These are phyloP conservation scores for Crithidia thermophila DNA, from an alignment of 208 protist genomes.

Conservation along the genomic window DNA sequence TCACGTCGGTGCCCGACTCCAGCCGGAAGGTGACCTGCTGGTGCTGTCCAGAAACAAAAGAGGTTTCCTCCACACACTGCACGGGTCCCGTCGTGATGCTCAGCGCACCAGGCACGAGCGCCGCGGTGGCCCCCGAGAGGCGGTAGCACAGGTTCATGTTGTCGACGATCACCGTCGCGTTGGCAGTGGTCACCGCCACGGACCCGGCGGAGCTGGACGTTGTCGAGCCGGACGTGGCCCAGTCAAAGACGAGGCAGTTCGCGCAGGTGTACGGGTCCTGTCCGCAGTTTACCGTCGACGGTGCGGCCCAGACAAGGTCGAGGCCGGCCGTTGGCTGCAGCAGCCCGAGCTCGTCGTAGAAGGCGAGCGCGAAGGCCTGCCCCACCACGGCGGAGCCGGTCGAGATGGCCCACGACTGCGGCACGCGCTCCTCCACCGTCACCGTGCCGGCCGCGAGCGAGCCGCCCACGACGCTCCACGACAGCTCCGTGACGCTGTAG, in stretches of 20 bases:
- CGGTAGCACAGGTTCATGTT: slow-evolving; percentile 82
- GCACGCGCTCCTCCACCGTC: slow-evolving; percentile 44
- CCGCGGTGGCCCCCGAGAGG: slow-evolving; percentile 63
- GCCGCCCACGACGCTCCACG: slow-evolving; percentile 80
- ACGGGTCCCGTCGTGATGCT: slow-evolving; percentile 54
- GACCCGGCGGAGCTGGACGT: too few relatives aligned
- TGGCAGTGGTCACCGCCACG: slow-evolving; percentile 42
- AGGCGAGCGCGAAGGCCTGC: slow-evolving; percentile 55
- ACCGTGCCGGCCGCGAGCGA: slow-evolving; percentile 47
- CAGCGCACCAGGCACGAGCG: slow-evolving; percentile 50
- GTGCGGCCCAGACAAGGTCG: slow-evolving; percentile 74
- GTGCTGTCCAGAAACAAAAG: slow-evolving; percentile 63
- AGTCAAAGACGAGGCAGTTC: slow-evolving; percentile 60
- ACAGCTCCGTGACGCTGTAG: slow-evolving; percentile 61
- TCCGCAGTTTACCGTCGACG: slow-evolving; percentile 59
- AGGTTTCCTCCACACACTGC: slow-evolving; percentile 57
- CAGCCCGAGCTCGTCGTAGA: slow-evolving; percentile 49
- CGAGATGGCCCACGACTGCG: slow-evolving; percentile 47
- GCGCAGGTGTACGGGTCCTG: slow-evolving; percentile 47
- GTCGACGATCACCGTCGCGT: slow-evolving; percentile 45
- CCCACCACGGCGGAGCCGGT: slow-evolving; percentile 39
- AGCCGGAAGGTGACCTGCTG: slow-evolving; percentile 73
- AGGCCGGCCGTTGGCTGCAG: slow-evolving; percentile 35
- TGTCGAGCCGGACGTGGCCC: slow-evolving; percentile 43
- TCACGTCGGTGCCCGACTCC: slow-evolving; percentile 46